Evolutionary conservation across 2,329 filamentous ascomycete species (phyloP).

Genomic region (Nannizzia gypsea): DNA sequence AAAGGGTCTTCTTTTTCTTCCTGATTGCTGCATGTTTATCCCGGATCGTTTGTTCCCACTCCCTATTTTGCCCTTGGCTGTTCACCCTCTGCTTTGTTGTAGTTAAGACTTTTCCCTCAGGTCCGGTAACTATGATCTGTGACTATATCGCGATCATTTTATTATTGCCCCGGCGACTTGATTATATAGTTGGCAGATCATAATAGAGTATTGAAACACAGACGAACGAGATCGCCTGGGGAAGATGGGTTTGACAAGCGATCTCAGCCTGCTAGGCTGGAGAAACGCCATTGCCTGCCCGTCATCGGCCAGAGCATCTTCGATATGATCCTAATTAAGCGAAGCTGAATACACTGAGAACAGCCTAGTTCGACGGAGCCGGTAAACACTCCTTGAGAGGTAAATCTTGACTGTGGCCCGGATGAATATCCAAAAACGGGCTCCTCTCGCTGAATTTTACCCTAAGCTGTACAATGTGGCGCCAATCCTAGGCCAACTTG

Average conservation of each 20-base stretch:
- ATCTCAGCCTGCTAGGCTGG: too few relatives aligned
- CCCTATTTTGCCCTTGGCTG: neutral
- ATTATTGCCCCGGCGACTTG: neutral
- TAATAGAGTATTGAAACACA: neutral
- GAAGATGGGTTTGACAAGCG: neutral
- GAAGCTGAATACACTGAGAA: neutral
- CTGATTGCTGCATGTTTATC: neutral
- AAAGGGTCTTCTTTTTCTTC: neutral
- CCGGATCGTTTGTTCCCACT: neutral
- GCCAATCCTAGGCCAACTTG: conserved; percentile 1
- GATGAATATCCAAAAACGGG: neutral
- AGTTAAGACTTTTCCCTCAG: neutral
- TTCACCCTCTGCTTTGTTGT: neutral
- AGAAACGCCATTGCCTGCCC: neutral
- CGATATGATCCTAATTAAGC: neutral
- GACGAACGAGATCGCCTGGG: neutral
- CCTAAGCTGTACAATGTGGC: conserved; percentile 1
- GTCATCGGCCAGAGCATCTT: neutral
- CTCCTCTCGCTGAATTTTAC: neutral
- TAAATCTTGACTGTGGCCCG: neutral
- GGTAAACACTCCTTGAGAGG: neutral
- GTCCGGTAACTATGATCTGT: neutral
- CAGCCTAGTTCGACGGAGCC: neutral
- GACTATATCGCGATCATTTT: neutral
- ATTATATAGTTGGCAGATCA: neutral